Evolutionary conservation across 1,139 yeast species (phyloP).

Genomic region (Saccharomyces hybrid): DNA sequence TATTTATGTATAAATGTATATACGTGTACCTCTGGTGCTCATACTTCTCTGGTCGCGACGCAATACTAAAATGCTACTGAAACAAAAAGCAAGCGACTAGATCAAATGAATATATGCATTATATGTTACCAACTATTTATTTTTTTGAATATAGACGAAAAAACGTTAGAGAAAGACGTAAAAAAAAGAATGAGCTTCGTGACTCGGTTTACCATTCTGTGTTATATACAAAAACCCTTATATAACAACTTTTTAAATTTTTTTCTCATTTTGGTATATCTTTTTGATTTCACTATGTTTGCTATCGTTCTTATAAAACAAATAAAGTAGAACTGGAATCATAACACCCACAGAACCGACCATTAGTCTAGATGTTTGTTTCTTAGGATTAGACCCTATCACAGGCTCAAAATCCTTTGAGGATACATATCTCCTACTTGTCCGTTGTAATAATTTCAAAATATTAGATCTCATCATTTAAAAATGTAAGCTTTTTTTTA

Average conservation of each 20-base stretch:
- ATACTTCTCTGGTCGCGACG: not conserved
- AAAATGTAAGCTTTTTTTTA: no score
- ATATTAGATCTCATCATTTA: not conserved
- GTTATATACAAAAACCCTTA: not conserved
- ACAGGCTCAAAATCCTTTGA: not conserved
- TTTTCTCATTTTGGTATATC: conserved; percentile 14
- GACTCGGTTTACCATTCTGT: not conserved
- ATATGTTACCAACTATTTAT: not conserved
- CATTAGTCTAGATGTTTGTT: conserved; percentile 1
- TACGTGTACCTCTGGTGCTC: not conserved
- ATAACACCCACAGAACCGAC: conserved; percentile 5
- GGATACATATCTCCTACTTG: not conserved
- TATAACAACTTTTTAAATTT: conserved; percentile 4
- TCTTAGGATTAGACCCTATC: not conserved
- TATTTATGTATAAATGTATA: not conserved
- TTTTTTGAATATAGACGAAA: not conserved
- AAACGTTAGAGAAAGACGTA: no score
- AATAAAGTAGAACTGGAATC: conserved; percentile 2
- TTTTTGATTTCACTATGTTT: conserved; percentile 10
- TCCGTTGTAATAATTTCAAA: not conserved
- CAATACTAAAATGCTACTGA: not conserved
- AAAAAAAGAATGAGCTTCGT: not conserved
- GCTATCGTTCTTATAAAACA: conserved; percentile 4
- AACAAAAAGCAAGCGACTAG: not conserved
- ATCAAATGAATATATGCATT: not conserved